Conservation (phyloP, 345 rosid genomes). For the Anacardium occidentale region DNA sequence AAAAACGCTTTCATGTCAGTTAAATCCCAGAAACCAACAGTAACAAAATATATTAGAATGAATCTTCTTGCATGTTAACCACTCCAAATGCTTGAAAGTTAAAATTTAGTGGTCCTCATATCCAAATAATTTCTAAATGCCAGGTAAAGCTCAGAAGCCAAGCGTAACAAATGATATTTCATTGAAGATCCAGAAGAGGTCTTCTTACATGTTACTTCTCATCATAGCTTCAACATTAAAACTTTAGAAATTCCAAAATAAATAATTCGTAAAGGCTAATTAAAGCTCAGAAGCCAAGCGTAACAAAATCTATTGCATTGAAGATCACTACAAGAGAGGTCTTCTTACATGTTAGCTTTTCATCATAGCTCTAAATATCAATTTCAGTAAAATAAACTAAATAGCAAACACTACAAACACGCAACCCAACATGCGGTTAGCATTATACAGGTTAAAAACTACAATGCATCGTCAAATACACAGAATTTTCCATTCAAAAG, state of each 20-base stretch:
- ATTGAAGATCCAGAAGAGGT: slow-evolving; percentile 5
- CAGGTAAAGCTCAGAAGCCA: slow-evolving; percentile 1
- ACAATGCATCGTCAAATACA: too few relatives aligned
- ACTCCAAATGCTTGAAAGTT: not conserved
- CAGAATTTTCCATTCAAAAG: too few relatives aligned
- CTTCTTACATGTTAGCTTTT: slow-evolving; percentile 3
- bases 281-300: slow-evolving; percentile 9
- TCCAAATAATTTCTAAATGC: too few relatives aligned
- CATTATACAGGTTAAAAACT: too few relatives aligned
- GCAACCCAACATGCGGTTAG: not conserved
- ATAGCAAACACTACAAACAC: not conserved
- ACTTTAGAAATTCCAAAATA: not conserved
- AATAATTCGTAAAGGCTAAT: not conserved
- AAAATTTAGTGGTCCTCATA: too few relatives aligned
- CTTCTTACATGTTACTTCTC: slow-evolving; percentile 2
- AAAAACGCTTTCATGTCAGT: not conserved
- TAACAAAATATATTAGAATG: slow-evolving; percentile 46
- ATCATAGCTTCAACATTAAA: slow-evolving; percentile 4
- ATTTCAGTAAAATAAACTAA: not conserved
- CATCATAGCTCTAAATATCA: slow-evolving; percentile 9
- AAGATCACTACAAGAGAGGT: slow-evolving; percentile 1
- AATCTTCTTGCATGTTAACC: slow-evolving; percentile 35
- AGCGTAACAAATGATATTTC: not conserved
- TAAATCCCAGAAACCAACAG: slow-evolving; percentile 55
- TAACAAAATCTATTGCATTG: not conserved